phyloP scores from a whole-genome alignment of 1,139 yeast genomes.

The Lodderomyces beijingensis region DNA sequence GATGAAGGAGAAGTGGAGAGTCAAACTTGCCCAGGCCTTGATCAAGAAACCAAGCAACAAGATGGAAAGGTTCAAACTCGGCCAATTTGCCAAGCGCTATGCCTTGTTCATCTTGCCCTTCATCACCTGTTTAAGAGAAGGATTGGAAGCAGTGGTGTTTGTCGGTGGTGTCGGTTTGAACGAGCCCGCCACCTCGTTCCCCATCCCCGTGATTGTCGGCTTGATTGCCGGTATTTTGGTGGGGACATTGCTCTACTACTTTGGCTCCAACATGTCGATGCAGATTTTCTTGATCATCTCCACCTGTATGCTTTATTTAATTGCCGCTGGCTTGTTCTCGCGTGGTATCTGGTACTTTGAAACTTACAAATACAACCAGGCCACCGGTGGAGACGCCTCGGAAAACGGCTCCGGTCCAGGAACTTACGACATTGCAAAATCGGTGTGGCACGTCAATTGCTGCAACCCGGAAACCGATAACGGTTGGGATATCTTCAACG shows the following conservation, averaged over 20 bases:
- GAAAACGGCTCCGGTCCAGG: conserved; percentile 93
- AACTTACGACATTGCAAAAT: conserved; percentile 67
- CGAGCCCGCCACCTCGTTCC: conserved; percentile 75
- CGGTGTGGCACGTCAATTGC: conserved; percentile 94
- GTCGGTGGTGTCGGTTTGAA: conserved; percentile 87
- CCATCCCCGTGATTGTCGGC: conserved; percentile 78
- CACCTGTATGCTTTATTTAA: conserved; percentile 76
- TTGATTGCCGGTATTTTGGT: conserved; percentile 65
- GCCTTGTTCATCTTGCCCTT: conserved; percentile 77
- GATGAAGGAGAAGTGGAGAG: conserved; percentile 88
- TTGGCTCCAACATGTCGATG: conserved; percentile 72
- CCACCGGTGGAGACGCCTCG: conserved; percentile 84
- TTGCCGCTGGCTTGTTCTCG: conserved; percentile 85
- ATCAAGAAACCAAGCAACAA: conserved; percentile 35
- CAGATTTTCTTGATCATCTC: conserved; percentile 77
- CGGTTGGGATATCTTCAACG: conserved; percentile 90
- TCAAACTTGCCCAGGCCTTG: conserved; percentile 77
- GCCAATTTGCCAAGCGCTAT: conserved; percentile 53
- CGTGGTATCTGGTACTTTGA: conserved; percentile 89
- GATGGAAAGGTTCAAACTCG: conserved; percentile 29
- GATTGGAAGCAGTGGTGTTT: conserved; percentile 86
- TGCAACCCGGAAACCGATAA: conserved; percentile 86
- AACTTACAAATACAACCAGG: conserved; percentile 53
- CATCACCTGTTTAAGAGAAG: conserved; percentile 83
- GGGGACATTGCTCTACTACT: conserved; percentile 66